phyloP scores from a whole-genome alignment of 495 filamentous ascomycete species.

The Xylaria castorea region DNA sequence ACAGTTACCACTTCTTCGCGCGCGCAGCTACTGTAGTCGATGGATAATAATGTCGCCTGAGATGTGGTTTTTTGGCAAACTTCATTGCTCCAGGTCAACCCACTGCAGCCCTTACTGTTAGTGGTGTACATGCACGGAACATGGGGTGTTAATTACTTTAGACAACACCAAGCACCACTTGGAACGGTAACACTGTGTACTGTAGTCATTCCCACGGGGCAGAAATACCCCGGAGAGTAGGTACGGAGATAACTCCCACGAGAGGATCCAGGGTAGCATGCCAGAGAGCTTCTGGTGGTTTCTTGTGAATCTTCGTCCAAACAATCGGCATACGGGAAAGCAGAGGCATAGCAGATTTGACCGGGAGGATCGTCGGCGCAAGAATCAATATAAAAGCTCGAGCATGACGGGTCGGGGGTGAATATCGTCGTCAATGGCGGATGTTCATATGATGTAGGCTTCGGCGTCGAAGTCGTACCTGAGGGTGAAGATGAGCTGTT shows the following conservation, averaged over 20 bases:
- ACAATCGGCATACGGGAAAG: not conserved
- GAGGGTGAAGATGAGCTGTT: not conserved
- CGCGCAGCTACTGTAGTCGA: not conserved
- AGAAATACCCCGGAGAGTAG: constrained; percentile 4
- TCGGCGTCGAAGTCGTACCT: not conserved
- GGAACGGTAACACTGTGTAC: not conserved
- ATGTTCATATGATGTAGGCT: not conserved
- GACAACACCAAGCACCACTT: constrained; percentile 3
- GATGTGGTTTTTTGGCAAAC: not conserved
- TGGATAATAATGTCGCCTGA: not conserved
- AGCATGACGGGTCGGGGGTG: not conserved
- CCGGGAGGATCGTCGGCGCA: not conserved
- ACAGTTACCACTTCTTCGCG: not conserved
- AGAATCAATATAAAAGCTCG: not conserved
- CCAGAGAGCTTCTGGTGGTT: not conserved
- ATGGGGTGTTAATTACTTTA: not conserved
- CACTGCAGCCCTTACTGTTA: not conserved
- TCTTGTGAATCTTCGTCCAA: not conserved
- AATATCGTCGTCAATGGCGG: not conserved
- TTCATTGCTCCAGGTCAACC: not conserved
- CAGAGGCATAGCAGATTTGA: not conserved
- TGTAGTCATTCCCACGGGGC: not conserved
- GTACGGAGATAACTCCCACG: not conserved
- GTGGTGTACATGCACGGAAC: not conserved
- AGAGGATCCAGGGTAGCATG: not conserved